These are phyloP conservation scores for Hordeum pubiflorum DNA, from an alignment of 202 grass and related monocot genomes.

Conservation along the genomic window DNA sequence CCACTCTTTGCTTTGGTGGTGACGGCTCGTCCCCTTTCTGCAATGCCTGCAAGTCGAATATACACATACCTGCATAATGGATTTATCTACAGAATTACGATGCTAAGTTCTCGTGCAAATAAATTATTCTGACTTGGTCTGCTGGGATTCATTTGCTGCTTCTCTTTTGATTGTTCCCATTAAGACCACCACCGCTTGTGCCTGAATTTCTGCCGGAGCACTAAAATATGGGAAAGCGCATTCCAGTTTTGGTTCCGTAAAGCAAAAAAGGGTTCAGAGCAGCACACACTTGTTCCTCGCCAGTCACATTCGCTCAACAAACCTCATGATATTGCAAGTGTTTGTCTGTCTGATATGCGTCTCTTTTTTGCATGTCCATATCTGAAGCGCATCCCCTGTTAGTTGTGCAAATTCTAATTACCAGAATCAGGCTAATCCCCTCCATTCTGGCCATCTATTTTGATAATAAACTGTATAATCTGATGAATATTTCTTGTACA, in stretches of 20 bases:
- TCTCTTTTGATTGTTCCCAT: neutral
- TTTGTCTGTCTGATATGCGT: too few species aligned
- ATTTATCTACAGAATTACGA: neutral
- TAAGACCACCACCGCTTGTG: neutral
- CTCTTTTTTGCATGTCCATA: neutral
- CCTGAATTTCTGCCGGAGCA: neutral
- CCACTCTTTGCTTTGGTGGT: too few species aligned
- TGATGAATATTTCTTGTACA: neutral
- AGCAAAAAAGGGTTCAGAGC: too few species aligned
- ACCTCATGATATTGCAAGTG: too few species aligned
- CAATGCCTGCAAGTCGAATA: neutral
- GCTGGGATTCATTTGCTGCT: neutral
- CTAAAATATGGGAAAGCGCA: neutral
- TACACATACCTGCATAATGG: neutral
- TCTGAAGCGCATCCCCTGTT: neutral
- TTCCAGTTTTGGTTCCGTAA: too few species aligned
- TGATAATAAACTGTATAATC: neutral
- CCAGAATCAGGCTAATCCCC: neutral
- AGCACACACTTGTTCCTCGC: too few species aligned
- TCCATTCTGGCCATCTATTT: neutral
- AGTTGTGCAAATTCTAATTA: neutral
- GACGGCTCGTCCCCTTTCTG: too few species aligned
- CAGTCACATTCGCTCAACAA: too few species aligned
- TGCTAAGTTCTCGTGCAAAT: neutral
- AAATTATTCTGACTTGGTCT: neutral